Percentiles rank a stretch among this genome's conserved stretches.
These are phyloP conservation scores for Catenaria anguillulae DNA, from an alignment of 371 early-diverging fungal species.

Conservation along the genomic window DNA sequence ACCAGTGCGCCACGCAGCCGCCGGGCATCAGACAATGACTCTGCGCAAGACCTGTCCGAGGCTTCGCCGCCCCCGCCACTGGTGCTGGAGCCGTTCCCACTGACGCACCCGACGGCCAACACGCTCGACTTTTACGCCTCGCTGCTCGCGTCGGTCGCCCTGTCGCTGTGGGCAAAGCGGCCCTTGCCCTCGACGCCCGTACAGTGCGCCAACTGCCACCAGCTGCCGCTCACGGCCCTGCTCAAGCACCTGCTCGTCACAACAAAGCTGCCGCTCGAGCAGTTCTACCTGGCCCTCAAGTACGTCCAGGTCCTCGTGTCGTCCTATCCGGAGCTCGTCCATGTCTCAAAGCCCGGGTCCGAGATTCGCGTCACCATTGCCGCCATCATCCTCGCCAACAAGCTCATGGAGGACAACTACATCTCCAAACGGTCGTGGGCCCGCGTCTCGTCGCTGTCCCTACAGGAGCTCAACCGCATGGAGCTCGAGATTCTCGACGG, in stretches of 20 bases:
- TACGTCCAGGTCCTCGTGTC: background rate
- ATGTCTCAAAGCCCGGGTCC: conserved; percentile 1
- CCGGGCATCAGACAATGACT: too few species aligned
- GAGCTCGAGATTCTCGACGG: conserved; percentile 6
- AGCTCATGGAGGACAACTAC: conserved; percentile 5
- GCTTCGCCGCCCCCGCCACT: too few species aligned
- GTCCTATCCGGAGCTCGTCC: background rate
- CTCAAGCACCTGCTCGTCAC: conserved; percentile 4
- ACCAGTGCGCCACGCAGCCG: too few species aligned
- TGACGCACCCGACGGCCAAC: background rate
- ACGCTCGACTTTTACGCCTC: background rate
- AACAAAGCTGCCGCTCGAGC: conserved; percentile 6
- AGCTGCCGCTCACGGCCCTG: conserved; percentile 1
- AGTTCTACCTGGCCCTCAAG: conserved; percentile 4
- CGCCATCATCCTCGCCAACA: background rate
- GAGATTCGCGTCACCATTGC: conserved; percentile 4
- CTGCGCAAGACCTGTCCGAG: too few species aligned
- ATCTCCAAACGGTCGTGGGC: conserved; percentile 6
- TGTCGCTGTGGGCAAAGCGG: background rate
- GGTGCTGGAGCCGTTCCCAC: background rate
- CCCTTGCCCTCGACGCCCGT: background rate
- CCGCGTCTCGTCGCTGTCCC: background rate
- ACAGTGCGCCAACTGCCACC: background rate
- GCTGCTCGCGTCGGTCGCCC: background rate
- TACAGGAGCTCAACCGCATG: conserved; percentile 5